These are phyloP conservation scores for Colletotrichum sp. DNA, from an alignment of 2,329 filamentous ascomycete genomes.

Conservation along the genomic window DNA sequence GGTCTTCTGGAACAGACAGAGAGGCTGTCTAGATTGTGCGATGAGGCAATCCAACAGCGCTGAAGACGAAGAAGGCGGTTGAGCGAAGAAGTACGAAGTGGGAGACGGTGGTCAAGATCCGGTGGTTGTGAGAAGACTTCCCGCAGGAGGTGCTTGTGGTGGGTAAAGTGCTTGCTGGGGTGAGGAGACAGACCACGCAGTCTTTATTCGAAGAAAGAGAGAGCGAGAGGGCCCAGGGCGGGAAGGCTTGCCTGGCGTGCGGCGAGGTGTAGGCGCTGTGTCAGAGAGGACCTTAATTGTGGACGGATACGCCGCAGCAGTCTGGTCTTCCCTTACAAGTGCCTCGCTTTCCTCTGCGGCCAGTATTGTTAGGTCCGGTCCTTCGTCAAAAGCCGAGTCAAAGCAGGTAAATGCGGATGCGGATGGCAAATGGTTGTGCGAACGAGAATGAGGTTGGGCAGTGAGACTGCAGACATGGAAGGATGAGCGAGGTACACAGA, in stretches of 20 bases:
- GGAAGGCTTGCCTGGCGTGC: constrained; percentile 4
- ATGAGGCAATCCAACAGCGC: not conserved
- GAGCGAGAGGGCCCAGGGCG: not conserved
- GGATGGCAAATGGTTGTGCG: not conserved
- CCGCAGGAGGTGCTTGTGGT: not conserved
- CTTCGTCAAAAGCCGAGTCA: not conserved
- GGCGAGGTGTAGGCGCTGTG: not conserved
- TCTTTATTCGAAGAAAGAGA: not conserved
- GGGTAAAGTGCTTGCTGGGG: not conserved
- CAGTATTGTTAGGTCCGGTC: not conserved
- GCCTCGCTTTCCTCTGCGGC: not conserved
- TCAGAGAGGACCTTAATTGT: not conserved
- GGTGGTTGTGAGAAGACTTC: not conserved
- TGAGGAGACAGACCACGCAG: constrained; percentile 3
- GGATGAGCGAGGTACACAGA: not conserved
- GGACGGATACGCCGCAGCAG: not conserved
- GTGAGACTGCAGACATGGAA: not conserved
- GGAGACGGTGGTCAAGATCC: not conserved
- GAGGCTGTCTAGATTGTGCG: not conserved
- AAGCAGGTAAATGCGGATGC: not conserved
- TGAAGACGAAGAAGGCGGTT: not conserved
- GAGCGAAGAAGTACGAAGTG: not conserved
- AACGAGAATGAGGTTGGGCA: not conserved
- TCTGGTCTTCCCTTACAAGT: not conserved
- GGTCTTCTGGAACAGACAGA: not conserved